Evolutionary conservation across 139 green algal species (phyloP).

Genomic region (Tetraselmis chui): DNA sequence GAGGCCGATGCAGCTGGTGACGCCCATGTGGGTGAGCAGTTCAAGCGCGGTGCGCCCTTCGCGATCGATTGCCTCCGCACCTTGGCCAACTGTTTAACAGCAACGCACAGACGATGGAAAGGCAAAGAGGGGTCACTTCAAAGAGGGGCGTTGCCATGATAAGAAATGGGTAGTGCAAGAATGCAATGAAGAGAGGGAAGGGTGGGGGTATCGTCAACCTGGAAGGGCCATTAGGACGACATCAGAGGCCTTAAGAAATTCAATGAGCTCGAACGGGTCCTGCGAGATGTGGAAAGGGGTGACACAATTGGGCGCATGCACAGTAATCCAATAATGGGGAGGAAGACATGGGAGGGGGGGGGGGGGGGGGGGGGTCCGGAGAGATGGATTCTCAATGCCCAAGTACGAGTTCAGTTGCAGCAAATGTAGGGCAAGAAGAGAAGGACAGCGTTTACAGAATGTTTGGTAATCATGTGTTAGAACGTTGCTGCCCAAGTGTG

Average conservation of each 20-base stretch:
- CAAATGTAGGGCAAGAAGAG: too few relatives aligned
- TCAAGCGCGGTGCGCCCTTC: slow-evolving; percentile 64
- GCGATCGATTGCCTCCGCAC: slow-evolving; percentile 40
- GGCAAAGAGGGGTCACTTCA: too few relatives aligned
- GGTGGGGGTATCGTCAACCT: too few relatives aligned
- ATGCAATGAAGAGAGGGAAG: too few relatives aligned
- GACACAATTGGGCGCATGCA: too few relatives aligned
- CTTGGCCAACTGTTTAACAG: slow-evolving; percentile 38
- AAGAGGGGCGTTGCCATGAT: too few relatives aligned
- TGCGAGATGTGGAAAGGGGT: not conserved
- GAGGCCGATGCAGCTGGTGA: slow-evolving; percentile 4
- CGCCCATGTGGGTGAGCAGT: slow-evolving; percentile 46
- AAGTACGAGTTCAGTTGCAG: not conserved
- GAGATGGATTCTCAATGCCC: not conserved
- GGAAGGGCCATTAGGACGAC: not conserved
- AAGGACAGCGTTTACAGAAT: too few relatives aligned
- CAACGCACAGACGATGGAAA: too few relatives aligned
- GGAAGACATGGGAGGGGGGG: not conserved
- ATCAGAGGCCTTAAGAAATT: not conserved
- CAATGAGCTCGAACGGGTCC: not conserved
- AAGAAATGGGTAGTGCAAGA: too few relatives aligned
- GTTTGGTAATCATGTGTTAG: too few relatives aligned
- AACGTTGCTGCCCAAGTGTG: too few relatives aligned
- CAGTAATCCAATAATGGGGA: too few relatives aligned
- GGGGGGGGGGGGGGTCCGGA: not conserved